Conservation (phyloP, 1,284 basidiomycete species). For the Cryptococcus wingfieldii region DNA sequence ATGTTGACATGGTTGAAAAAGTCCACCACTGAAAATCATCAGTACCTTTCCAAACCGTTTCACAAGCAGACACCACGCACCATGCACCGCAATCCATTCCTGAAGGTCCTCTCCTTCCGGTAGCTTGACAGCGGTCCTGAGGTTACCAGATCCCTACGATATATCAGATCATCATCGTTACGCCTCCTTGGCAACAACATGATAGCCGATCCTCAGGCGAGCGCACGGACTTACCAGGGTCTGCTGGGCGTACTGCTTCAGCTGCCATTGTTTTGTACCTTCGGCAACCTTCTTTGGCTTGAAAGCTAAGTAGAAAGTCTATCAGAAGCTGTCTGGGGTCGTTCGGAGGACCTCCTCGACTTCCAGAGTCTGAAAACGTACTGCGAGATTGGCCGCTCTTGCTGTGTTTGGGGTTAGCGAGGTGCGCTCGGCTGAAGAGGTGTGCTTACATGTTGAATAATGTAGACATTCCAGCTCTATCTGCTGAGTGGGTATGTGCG, state of each 20-base stretch:
- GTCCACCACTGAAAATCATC: slow-evolving; percentile 66
- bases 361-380: slow-evolving; percentile 12
- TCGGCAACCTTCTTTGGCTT: slow-evolving; percentile 94
- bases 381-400: slow-evolving; percentile 42
- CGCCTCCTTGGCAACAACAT: background rate
- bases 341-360: background rate
- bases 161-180: background rate
- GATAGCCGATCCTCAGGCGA: background rate
- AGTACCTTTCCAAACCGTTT: background rate
- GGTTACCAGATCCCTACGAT: slow-evolving; percentile 80
- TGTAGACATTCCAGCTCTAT: slow-evolving; percentile 28
- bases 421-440: background rate
- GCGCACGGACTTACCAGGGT: slow-evolving; percentile 62
- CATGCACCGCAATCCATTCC: slow-evolving; percentile 95
- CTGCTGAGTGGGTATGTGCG: too few relatives aligned
- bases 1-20: slow-evolving; percentile 96
- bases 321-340: background rate
- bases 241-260: slow-evolving; percentile 94
- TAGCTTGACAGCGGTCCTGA: slow-evolving; percentile 80
- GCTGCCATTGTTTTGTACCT: slow-evolving; percentile 93
- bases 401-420: slow-evolving; percentile 11
- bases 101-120: slow-evolving; percentile 92
- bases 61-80: slow-evolving; percentile 53
- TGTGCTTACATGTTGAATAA: slow-evolving; percentile 38
- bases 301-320: slow-evolving; percentile 57